Base-by-base conservation (phyloP, 106 monocot genomes). In the Platanthera zijinensis region DNA sequence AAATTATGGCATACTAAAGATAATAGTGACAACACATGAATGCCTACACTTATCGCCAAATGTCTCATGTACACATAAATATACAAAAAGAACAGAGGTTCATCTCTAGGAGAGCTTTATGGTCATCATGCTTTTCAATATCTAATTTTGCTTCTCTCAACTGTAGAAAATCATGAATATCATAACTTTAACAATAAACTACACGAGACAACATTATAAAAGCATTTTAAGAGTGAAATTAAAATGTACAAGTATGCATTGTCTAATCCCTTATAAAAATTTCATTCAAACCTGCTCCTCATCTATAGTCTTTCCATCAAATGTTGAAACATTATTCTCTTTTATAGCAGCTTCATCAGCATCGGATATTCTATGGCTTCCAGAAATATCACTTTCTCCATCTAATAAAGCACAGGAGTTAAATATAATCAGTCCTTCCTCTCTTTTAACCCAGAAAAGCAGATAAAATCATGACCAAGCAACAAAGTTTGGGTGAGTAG, bases 71-170 rank as follows among this genome's bases (percentile, higher is more conserved):
- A 13, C 10, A 68, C 49, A 74, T 50, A 12, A 52, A 75, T 70
- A 48, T 14, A 30, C 0, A 77, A 52, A 78, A 49, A 14, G 74
- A 73, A 84, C 61, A 10, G 52, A 15, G 17, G 30, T 50, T 45
- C 21, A 90, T 87, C 90, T 82, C 80, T 14, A 84, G 74, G 18
- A 78, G 77, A 63, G 77, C 72, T 83, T 90, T 90, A 51, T 90
- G 70, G 22, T 90, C 90, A 56, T 87, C 83, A 68, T 85, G 82
- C 39, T 48, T 79, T 53, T 85, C 84, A 80, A 90, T 83, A 51
- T 87, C 82, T 18, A 71, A 32, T 64, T 80, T 73, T 28, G 76
- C 32, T 50, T 85, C 74, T 72, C 83, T 90, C 69, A 90, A 72
- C 90, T 90, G 76, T 74, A 76, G 15, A 77, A 51, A 47, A 22